Evolutionary conservation across 441 rosid species (phyloP).

Genomic region (Croton laevigatus): DNA sequence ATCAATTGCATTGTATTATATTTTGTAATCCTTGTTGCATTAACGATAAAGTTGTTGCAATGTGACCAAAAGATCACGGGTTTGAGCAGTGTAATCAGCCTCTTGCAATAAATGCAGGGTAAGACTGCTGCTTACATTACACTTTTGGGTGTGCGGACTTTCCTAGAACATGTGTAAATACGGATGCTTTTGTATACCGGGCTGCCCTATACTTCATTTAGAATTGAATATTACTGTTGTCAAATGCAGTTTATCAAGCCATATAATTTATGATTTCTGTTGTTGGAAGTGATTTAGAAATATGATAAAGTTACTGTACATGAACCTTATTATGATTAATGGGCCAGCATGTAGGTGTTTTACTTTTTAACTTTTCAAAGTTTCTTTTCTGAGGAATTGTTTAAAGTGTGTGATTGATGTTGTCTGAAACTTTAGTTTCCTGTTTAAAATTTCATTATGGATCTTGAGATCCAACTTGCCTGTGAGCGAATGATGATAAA

Average conservation of each 20-base stretch:
- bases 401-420: conserved; percentile 11
- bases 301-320: background rate
- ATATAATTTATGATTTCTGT: background rate
- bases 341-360: background rate
- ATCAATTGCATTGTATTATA: too few species aligned
- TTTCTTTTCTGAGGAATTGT: background rate
- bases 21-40: too few species aligned
- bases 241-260: background rate
- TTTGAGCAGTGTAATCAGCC: too few species aligned
- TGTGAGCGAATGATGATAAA: conserved; percentile 7
- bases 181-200: too few species aligned
- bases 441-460: conserved; percentile 3
- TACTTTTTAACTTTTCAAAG: conserved; percentile 6
- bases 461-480: background rate
- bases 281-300: background rate
- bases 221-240: background rate
- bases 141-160: too few species aligned
- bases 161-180: too few species aligned
- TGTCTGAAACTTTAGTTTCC: conserved; percentile 7
- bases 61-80: too few species aligned
- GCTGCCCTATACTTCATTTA: background rate
- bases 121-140: too few species aligned
- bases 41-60: too few species aligned
- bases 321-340: conserved; percentile 11
- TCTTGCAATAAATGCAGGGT: too few species aligned